Evolutionary conservation across 2,329 filamentous ascomycete genomes (phyloP), one percentile per base, ranked within the genome.

Genomic region (Diaporthe capsici): DNA sequence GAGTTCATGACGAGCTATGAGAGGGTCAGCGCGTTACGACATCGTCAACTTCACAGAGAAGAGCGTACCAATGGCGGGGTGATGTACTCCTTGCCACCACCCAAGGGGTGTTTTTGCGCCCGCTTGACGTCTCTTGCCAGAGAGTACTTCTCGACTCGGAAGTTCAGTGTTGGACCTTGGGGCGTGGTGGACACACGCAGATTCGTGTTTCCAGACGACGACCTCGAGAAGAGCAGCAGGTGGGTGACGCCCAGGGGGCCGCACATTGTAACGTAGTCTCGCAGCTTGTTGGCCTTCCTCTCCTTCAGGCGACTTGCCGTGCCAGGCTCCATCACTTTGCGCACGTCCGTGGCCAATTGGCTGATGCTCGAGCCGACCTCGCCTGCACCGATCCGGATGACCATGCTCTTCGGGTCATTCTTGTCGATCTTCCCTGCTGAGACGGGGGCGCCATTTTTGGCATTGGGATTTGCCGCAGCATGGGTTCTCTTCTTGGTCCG

Each of bases 201-300:
- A 82, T 98, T 98, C 34, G 95, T 97, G 85, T 98, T 98, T 77
- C 97, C 97, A 22, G 92, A 93, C 77, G 94, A 92, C 31, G 95
- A 98, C 79, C 95, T 92, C 25, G 96, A 98, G 85, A 99, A 98
- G 63, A 99, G 91, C 81, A 99, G 88, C 72, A 99, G 88, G 85
- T 99, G 97, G 20, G 95, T 95, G 72, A 99, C 95, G 58, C 97
- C 96, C 55, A 99, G 89, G 8, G 97, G 96, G 3, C 97, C 97
- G 76, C 95, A 94, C 97, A 99, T 99, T 77, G 95, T 94, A 47
- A 95, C 93, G 84, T 98, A 99, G 86, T 99, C 97, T 82, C 94
- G 92, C 79, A 98, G 86, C 82, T 93, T 93, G 86, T 99, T 98
- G 53, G 92, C 94, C 85, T 94, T 92, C 78, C 97, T 90, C 87